phyloP scores from a whole-genome alignment of 2,329 filamentous ascomycete species.

The Calycina marina region DNA sequence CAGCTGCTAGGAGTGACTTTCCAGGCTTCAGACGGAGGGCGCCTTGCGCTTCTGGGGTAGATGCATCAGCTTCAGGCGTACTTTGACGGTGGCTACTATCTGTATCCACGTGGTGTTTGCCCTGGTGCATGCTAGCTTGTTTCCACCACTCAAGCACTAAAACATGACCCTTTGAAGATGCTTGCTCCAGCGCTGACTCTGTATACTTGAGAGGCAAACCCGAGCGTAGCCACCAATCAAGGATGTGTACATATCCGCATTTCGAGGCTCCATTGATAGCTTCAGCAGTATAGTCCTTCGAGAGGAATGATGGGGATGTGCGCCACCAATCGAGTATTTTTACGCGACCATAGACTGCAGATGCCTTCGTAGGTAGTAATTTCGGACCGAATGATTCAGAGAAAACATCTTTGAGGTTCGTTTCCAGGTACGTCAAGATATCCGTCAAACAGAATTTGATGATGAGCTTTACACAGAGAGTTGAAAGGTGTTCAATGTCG shows the following conservation, averaged over 20 bases:
- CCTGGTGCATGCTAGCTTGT: slow-evolving; percentile 45
- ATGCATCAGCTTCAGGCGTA: slow-evolving; percentile 7
- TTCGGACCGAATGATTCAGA: slow-evolving; percentile 72
- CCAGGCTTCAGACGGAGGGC: slow-evolving; percentile 57
- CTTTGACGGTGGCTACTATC: slow-evolving; percentile 16
- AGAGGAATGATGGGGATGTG: slow-evolving; percentile 65
- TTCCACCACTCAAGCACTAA: slow-evolving; percentile 90
- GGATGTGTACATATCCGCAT: slow-evolving; percentile 68
- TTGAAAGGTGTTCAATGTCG: slow-evolving; percentile 57
- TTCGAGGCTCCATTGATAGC: slow-evolving; percentile 79
- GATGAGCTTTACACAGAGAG: slow-evolving; percentile 72
- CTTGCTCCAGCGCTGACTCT: slow-evolving; percentile 75
- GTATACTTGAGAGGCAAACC: slow-evolving; percentile 73
- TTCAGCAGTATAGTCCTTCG: slow-evolving; percentile 63
- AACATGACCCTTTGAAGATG: slow-evolving; percentile 72
- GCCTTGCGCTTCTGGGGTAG: slow-evolving; percentile 15
- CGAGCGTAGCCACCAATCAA: slow-evolving; percentile 85
- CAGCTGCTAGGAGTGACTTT: slow-evolving; percentile 69
- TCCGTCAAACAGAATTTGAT: slow-evolving; percentile 80
- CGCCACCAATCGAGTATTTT: slow-evolving; percentile 89
- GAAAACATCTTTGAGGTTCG: slow-evolving; percentile 58
- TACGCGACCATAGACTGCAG: slow-evolving; percentile 68
- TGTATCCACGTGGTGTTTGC: slow-evolving; percentile 32
- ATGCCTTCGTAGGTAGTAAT: slow-evolving; percentile 76
- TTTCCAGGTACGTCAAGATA: slow-evolving; percentile 59